A percentile compares a stretch with the other conserved stretches of the same genome.
phyloP scores from a whole-genome alignment of 768 basidiomycete species.

The Coprinellus micaceus region DNA sequence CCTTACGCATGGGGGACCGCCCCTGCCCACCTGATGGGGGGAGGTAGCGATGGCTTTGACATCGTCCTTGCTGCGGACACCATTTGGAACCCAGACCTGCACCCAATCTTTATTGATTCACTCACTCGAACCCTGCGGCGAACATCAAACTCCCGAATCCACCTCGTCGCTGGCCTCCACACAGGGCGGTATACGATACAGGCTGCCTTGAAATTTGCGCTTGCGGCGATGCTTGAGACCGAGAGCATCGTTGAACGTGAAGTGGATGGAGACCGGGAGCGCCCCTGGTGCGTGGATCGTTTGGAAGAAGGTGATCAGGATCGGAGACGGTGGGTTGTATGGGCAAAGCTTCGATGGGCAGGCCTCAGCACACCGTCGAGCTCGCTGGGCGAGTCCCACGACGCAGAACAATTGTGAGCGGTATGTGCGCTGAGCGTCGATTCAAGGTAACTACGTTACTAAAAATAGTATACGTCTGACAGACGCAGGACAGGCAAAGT shows the following conservation, averaged over 20 bases:
- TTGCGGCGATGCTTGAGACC: constrained; percentile 40
- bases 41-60: constrained; percentile 44
- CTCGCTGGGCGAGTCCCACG: background rate
- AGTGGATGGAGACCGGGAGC: constrained; percentile 32
- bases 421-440: background rate
- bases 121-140: constrained; percentile 46
- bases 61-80: constrained; percentile 72
- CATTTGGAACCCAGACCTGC: constrained; percentile 68
- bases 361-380: background rate
- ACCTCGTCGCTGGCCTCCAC: constrained; percentile 73
- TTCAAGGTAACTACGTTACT: constrained; percentile 10
- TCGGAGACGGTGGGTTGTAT: constrained; percentile 68
- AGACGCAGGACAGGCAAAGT: constrained; percentile 3
- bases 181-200: constrained; percentile 73
- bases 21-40: constrained; percentile 25
- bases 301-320: constrained; percentile 64
- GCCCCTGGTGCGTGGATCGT: constrained; percentile 50
- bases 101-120: constrained; percentile 50
- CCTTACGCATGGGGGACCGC: constrained; percentile 68
- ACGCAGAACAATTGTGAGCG: constrained; percentile 5
- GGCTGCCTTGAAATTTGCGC: constrained; percentile 46
- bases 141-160: constrained; percentile 41
- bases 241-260: constrained; percentile 48
- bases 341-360: constrained; percentile 56
- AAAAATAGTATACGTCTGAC: constrained; percentile 10